Evolutionary conservation across 2,329 filamentous ascomycete genomes (phyloP).

Genomic region (Fusarium bulbicola): DNA sequence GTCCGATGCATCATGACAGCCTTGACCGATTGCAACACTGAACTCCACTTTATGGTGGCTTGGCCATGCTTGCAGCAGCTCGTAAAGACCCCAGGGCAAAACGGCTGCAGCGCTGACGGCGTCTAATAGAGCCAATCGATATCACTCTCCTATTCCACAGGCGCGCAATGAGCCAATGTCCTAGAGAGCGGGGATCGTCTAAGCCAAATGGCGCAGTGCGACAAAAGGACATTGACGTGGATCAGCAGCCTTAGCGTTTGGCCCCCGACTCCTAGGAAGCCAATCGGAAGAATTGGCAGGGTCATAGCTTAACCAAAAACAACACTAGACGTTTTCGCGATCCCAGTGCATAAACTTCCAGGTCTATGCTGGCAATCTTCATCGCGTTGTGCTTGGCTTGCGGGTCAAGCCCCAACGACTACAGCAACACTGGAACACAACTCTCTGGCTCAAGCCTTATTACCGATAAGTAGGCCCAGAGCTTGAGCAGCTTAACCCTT

Average conservation of each 20-base stretch:
- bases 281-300: slow-evolving; percentile 46
- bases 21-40: slow-evolving; percentile 20
- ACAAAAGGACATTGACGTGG: slow-evolving; percentile 47
- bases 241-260: slow-evolving; percentile 43
- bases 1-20: slow-evolving; percentile 26
- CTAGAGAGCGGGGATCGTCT: slow-evolving; percentile 21
- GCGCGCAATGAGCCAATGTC: slow-evolving; percentile 33
- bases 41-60: slow-evolving; percentile 28
- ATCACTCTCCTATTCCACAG: slow-evolving; percentile 18
- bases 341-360: slow-evolving; percentile 22
- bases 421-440: neutral
- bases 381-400: slow-evolving; percentile 26
- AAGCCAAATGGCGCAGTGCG: slow-evolving; percentile 31
- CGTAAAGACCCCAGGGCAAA: slow-evolving; percentile 16
- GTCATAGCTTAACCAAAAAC: slow-evolving; percentile 33
- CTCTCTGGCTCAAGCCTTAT: slow-evolving; percentile 9
- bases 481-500: neutral
- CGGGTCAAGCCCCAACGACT: slow-evolving; percentile 17
- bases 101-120: slow-evolving; percentile 33
- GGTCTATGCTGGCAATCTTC: slow-evolving; percentile 38
- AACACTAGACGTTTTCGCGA: slow-evolving; percentile 16
- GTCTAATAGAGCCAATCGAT: slow-evolving; percentile 47
- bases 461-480: neutral
- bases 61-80: slow-evolving; percentile 28
- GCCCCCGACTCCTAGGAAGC: slow-evolving; percentile 33